Evolutionary conservation across 2,329 filamentous ascomycete species (phyloP).

Genomic region (Penicillium rolfsii): DNA sequence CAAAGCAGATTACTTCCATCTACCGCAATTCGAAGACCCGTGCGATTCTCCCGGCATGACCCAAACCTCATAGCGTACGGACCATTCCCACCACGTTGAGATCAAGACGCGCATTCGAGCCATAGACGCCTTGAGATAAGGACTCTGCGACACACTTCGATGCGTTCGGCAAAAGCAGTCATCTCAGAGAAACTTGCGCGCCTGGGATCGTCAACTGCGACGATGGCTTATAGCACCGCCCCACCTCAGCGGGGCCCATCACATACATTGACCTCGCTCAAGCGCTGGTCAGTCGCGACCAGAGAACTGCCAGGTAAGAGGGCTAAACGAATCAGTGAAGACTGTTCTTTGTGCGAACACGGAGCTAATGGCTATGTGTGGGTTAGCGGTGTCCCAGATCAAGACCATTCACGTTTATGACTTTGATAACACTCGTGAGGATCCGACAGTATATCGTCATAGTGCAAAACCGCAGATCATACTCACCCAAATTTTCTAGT

Average conservation of each 20-base stretch:
- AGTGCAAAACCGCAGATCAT: not conserved
- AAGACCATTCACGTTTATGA: constrained; percentile 90
- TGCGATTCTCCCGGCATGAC: constrained; percentile 3
- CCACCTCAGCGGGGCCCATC: constrained; percentile 28
- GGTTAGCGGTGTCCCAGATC: constrained; percentile 65
- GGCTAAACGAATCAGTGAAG: not conserved
- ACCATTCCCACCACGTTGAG: not conserved
- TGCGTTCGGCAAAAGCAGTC: constrained; percentile 44
- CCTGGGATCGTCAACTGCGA: constrained; percentile 17
- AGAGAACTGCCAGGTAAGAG: constrained; percentile 69
- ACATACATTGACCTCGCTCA: constrained; percentile 72
- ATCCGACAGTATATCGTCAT: not conserved
- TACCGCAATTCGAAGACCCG: not conserved
- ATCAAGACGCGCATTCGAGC: not conserved
- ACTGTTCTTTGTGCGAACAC: not conserved
- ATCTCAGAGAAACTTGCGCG: constrained; percentile 36
- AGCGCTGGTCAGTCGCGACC: constrained; percentile 80
- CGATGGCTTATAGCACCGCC: constrained; percentile 31
- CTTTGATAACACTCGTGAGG: constrained; percentile 88
- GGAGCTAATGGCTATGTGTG: not conserved
- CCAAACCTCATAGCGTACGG: constrained; percentile 5
- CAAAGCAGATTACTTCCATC: not conserved
- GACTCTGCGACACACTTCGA: constrained; percentile 11
- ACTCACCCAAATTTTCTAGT: constrained; percentile 55
- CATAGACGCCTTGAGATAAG: not conserved